Evolutionary conservation across 2,329 filamentous ascomycete genomes (phyloP).

Genomic region (Phialocephala sp.): DNA sequence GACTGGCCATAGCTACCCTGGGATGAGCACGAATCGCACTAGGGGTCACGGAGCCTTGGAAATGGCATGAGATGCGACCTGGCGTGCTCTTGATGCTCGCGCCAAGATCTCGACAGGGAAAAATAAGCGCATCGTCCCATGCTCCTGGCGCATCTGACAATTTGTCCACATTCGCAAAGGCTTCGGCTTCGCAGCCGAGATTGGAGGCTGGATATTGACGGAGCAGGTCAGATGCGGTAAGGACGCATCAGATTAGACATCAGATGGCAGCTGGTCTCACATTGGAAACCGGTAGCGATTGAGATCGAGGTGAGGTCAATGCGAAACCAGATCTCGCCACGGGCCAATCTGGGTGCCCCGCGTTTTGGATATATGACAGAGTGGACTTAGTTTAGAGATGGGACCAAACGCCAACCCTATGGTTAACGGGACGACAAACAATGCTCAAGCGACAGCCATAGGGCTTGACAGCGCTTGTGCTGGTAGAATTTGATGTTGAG

Average conservation of each 20-base stretch:
- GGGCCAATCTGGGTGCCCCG: constrained; percentile 10
- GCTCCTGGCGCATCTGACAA: constrained; percentile 5
- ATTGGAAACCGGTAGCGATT: constrained; percentile 24
- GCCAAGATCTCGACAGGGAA: constrained; percentile 12
- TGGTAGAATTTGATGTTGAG: not conserved
- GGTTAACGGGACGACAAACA: constrained; percentile 19
- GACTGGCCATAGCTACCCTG: constrained; percentile 15
- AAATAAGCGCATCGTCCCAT: constrained; percentile 16
- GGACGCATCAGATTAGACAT: constrained; percentile 16
- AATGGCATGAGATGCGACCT: constrained; percentile 18
- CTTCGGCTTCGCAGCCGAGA: constrained; percentile 17
- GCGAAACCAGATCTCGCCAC: constrained; percentile 16
- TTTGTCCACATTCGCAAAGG: constrained; percentile 12
- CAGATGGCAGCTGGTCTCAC: constrained; percentile 19
- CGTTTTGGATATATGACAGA: constrained; percentile 18
- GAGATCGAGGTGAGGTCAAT: constrained; percentile 19
- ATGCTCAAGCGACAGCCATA: constrained; percentile 13
- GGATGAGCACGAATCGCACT: constrained; percentile 22
- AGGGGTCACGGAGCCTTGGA: constrained; percentile 10
- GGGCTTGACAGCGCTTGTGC: not conserved
- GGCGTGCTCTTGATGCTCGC: constrained; percentile 4
- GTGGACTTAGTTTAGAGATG: not conserved
- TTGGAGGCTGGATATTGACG: constrained; percentile 7
- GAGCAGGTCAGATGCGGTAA: not conserved
- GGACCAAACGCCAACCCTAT: constrained; percentile 23